phyloP scores from a whole-genome alignment of 1,139 yeast genomes.

The Torulaspora globosa region DNA sequence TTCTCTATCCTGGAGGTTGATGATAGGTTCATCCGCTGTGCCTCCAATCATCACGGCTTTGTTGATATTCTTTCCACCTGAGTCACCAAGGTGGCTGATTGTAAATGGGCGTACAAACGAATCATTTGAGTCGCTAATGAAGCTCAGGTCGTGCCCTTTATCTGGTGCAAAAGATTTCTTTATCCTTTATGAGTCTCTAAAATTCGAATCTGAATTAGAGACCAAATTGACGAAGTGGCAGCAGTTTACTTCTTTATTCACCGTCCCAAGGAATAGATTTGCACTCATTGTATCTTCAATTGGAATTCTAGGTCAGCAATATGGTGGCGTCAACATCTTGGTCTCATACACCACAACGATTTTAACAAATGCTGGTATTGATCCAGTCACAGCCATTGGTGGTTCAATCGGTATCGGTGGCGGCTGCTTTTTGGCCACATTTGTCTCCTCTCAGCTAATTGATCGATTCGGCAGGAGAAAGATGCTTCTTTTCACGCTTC shows the following conservation, averaged over 20 bases:
- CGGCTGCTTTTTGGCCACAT: constrained; percentile 50
- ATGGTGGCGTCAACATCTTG: constrained; percentile 55
- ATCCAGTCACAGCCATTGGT: constrained; percentile 44
- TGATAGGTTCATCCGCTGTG: constrained; percentile 40
- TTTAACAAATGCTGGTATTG: constrained; percentile 46
- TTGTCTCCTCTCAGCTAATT: constrained; percentile 51
- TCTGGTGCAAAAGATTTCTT: constrained; percentile 50
- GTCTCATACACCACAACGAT: constrained; percentile 54
- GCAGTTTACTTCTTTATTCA: constrained; percentile 45
- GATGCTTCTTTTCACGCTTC: constrained; percentile 48
- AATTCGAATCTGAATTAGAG: constrained; percentile 42
- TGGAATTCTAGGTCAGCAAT: constrained; percentile 56
- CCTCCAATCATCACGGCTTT: constrained; percentile 32
- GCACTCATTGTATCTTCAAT: constrained; percentile 53
- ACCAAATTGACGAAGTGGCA: constrained; percentile 38
- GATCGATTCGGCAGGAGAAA: constrained; percentile 54
- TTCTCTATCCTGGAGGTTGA: constrained; percentile 37
- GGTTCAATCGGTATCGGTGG: constrained; percentile 59
- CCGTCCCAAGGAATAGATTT: constrained; percentile 49
- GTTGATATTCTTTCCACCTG: constrained; percentile 37
- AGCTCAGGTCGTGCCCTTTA: constrained; percentile 40
- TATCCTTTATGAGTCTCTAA: constrained; percentile 44
- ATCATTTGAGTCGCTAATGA: constrained; percentile 38
- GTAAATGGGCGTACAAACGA: constrained; percentile 39
- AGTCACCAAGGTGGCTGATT: constrained; percentile 48